These are phyloP conservation scores for Pyricularia pennisetigena DNA, from an alignment of 2,329 filamentous ascomycete species.

Conservation along the genomic window DNA sequence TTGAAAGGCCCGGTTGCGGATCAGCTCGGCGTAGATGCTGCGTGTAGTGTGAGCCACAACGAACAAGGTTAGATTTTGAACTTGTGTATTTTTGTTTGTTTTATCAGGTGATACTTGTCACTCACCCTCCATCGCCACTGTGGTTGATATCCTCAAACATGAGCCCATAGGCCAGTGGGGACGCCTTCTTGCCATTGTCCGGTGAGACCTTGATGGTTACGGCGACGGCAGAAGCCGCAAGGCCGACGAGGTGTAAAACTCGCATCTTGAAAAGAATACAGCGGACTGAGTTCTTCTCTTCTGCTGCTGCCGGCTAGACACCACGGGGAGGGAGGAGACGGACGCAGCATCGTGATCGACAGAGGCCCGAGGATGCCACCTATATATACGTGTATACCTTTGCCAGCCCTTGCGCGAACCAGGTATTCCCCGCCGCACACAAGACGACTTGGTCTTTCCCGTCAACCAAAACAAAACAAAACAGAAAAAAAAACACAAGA, in stretches of 20 bases:
- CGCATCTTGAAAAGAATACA: background rate
- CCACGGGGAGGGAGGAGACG: background rate
- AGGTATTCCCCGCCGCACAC: no score
- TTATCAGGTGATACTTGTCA: background rate
- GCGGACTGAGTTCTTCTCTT: background rate
- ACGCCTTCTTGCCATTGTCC: background rate
- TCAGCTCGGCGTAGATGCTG: slow-evolving; percentile 60
- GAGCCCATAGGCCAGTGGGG: background rate
- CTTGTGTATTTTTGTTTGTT: no score
- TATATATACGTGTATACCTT: background rate
- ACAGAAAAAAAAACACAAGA: no score
- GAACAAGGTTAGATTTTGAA: no score
- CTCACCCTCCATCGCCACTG: slow-evolving; percentile 49
- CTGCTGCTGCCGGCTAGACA: background rate
- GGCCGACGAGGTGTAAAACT: background rate
- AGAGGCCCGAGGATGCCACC: background rate
- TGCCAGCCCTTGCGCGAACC: background rate
- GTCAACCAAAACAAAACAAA: background rate
- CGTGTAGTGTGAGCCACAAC: no score
- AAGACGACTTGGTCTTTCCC: background rate
- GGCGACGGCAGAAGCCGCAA: background rate
- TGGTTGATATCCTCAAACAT: slow-evolving; percentile 48
- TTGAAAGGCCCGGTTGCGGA: slow-evolving; percentile 64
- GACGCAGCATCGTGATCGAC: background rate
- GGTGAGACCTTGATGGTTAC: background rate